A percentile compares a stretch with the other conserved stretches of the same genome.
Conservation (phyloP, 306 rosid genomes). For the Carpinus viminea region DNA sequence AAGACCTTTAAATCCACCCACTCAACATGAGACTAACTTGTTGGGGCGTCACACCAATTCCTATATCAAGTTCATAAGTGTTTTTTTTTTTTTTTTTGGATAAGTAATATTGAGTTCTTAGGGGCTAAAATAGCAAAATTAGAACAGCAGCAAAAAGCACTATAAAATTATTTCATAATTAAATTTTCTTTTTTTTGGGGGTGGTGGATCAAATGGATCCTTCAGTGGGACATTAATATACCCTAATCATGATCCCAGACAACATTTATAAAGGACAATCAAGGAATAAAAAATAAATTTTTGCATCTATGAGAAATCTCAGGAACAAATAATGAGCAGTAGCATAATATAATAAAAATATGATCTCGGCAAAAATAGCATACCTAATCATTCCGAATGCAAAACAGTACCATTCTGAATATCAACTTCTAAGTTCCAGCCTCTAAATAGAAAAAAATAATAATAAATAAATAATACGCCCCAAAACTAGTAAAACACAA, state of each 20-base stretch:
- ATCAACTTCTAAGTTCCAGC: constrained; percentile 69
- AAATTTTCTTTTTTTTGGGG: background rate
- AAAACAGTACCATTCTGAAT: constrained; percentile 47
- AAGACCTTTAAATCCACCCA: no score
- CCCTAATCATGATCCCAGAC: background rate
- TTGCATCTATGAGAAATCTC: background rate
- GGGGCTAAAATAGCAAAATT: background rate
- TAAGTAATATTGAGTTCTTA: background rate
- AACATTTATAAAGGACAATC: background rate
- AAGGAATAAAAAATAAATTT: background rate
- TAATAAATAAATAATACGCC: constrained; percentile 13
- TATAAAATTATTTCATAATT: background rate
- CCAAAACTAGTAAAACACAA: constrained; percentile 14
- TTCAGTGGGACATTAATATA: background rate
- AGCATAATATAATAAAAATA: constrained; percentile 12
- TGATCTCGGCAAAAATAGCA: background rate
- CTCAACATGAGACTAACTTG: no score
- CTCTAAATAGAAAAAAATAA: constrained; percentile 38
- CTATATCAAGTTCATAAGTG: no score
- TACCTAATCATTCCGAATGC: constrained; percentile 48
- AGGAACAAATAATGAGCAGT: constrained; percentile 15
- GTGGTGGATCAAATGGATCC: no score
- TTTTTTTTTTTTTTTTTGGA: no score
- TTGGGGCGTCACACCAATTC: no score
- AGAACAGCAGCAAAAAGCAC: background rate